Evolutionary conservation across 78 protist species (phyloP), one percentile per base, ranked within the genome.

Genomic region (Andalucia godoyi): DNA sequence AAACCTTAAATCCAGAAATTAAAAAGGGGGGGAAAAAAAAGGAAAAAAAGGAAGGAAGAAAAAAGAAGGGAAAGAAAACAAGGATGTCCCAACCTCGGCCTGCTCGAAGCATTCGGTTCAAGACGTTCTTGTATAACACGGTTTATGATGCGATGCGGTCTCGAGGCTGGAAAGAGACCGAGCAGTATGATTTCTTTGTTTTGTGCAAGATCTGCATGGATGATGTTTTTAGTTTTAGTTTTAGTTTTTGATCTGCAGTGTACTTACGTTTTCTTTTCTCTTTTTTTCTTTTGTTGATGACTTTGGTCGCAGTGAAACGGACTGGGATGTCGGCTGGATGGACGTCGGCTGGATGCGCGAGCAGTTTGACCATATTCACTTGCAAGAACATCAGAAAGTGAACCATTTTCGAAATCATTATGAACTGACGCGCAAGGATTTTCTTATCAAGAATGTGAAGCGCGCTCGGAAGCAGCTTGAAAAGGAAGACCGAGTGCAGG

Each of bases 341-440:
- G 74, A 69, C 36, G 45, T 54, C 23, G 58, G 58, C n/a, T 69
- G 74, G 74, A 29, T 69, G n/a, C 33, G 65, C 37, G 74, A 69
- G 15, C 4, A 32, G 23, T 23, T 69, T 4, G 66, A 69, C 45
- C 74, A 69, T 32, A 27, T 54, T 2, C 53, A 54, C 21, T 21
- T 69, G 30, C 65, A 69, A 5, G 73, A 67, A 21, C 38, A 30
- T 3, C 73, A 67, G 50, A 9, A 59, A 2, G 25, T 80, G 33
- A 86, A 86, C 65, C 91, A 86, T 58, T 86, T 81, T 29, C 61
- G 81, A 0, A 81, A 78, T 54, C 74, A 72, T 42, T 86, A 77
- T 65, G 87, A 86, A 76, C 70, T 86, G 32, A 86, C 91, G 37
- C 53, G 85, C 27, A 86, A 86, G 37, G 91, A 80, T 43, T 33